These are phyloP conservation scores for Galerina marginata DNA, from an alignment of 768 basidiomycete species.

Conservation along the genomic window DNA sequence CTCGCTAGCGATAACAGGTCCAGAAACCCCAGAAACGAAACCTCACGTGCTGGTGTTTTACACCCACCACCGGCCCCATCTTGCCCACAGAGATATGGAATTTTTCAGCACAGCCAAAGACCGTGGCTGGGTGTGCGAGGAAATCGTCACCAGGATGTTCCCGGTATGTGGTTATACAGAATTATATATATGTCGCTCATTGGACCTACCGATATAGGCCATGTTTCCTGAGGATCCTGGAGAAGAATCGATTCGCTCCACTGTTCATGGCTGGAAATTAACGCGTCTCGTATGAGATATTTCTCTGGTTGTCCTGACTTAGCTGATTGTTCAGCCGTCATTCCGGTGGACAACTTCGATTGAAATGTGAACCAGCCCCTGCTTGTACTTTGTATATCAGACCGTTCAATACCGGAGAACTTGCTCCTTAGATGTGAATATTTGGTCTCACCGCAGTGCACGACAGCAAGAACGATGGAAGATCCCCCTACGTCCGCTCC, in stretches of 20 bases:
- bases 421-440: no score
- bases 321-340: no score
- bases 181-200: neutral
- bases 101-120: constrained; percentile 74
- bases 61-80: constrained; percentile 85
- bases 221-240: constrained; percentile 94
- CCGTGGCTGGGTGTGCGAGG: constrained; percentile 74
- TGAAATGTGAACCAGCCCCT: no score
- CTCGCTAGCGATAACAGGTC: constrained; percentile 30
- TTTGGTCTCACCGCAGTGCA: no score
- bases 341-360: no score
- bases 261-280: constrained; percentile 86
- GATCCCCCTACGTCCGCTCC: no score
- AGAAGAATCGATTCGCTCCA: constrained; percentile 74
- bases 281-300: constrained; percentile 19
- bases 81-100: constrained; percentile 80
- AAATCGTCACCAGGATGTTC: constrained; percentile 67
- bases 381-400: no score
- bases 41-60: constrained; percentile 78
- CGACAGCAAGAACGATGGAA: no score
- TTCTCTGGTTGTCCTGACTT: no score
- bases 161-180: constrained; percentile 47
- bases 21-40: constrained; percentile 13
- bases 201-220: constrained; percentile 47
- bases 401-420: no score